A percentile compares a stretch with the other conserved stretches of the same genome.
phyloP scores from a whole-genome alignment of 495 filamentous ascomycete genomes.

The Penicillium goetzii region DNA sequence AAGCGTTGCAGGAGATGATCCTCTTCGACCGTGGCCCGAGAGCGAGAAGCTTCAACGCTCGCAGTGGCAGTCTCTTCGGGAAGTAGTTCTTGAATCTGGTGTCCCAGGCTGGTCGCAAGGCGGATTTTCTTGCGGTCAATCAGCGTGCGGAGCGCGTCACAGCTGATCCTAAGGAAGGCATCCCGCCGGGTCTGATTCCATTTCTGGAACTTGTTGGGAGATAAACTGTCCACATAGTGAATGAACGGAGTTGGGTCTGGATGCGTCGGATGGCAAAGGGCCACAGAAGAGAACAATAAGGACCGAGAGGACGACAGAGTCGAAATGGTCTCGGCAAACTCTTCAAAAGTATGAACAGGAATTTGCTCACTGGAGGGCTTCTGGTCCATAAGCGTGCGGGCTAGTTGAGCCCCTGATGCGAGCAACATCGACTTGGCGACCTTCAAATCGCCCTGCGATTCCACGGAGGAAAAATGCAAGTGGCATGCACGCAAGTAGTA shows the following conservation, averaged over 20 bases:
- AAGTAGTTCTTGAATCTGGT: conserved; percentile 37
- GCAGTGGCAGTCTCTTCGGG: conserved; percentile 25
- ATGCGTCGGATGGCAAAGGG: conserved; percentile 41
- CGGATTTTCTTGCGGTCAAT: conserved; percentile 36
- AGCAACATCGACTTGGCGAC: conserved; percentile 30
- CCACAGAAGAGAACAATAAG: conserved; percentile 29
- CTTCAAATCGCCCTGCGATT: conserved; percentile 11
- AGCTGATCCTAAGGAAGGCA: conserved; percentile 34
- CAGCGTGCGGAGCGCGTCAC: conserved; percentile 43
- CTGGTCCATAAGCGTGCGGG: conserved; percentile 27
- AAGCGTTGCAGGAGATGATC: conserved; percentile 35
- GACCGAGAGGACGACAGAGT: conserved; percentile 30
- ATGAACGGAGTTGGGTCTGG: conserved; percentile 41
- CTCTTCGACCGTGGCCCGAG: conserved; percentile 25
- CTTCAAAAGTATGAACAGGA: conserved; percentile 34
- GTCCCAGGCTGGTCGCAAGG: conserved; percentile 38
- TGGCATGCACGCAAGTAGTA: conserved; percentile 36
- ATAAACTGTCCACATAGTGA: conserved; percentile 26
- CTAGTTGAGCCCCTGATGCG: conserved; percentile 31
- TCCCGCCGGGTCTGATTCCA: conserved; percentile 30
- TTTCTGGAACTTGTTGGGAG: conserved; percentile 20
- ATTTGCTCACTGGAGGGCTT: conserved; percentile 25
- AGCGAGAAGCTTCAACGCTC: conserved; percentile 15
- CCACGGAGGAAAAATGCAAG: conserved; percentile 20
- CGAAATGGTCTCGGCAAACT: conserved; percentile 33